Evolutionary conservation across 768 basidiomycete species (phyloP).

Genomic region (Pleurotus ostreatus): DNA sequence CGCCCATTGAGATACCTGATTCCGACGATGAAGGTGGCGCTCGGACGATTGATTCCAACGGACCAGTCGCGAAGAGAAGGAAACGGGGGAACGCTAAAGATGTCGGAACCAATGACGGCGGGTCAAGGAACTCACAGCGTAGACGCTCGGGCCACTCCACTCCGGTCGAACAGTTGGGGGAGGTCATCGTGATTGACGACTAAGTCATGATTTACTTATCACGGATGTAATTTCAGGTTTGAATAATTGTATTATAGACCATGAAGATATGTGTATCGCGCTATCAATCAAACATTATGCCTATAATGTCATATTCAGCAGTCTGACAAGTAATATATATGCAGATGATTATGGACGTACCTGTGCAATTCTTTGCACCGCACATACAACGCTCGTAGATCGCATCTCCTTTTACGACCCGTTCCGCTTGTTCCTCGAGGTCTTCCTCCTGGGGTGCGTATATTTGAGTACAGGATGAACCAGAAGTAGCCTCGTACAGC

Average conservation of each 20-base stretch:
- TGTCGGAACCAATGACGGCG: slow-evolving; percentile 4
- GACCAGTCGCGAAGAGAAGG: slow-evolving; percentile 28
- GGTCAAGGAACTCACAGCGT: slow-evolving; percentile 13
- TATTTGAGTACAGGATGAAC: not conserved
- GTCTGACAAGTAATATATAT: too few relatives aligned
- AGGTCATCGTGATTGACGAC: slow-evolving; percentile 45
- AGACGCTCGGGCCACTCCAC: slow-evolving; percentile 8
- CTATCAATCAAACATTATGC: slow-evolving; percentile 8
- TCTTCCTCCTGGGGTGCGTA: slow-evolving; percentile 9
- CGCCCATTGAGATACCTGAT: slow-evolving; percentile 23
- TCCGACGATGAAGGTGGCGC: slow-evolving; percentile 19
- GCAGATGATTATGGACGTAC: slow-evolving; percentile 17
- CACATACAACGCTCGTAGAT: slow-evolving; percentile 49
- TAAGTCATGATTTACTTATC: slow-evolving; percentile 11
- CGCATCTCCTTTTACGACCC: slow-evolving; percentile 28
- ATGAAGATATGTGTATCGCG: not conserved
- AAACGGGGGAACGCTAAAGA: slow-evolving; percentile 20
- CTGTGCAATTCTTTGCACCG: slow-evolving; percentile 48
- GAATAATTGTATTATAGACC: not conserved
- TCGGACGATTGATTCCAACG: not conserved
- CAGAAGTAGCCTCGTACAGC: slow-evolving; percentile 1
- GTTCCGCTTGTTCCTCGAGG: slow-evolving; percentile 6
- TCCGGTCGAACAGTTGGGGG: slow-evolving; percentile 21
- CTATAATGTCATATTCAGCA: not conserved
- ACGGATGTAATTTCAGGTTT: not conserved